Base-by-base conservation (phyloP, 768 basidiomycete genomes). In the Lanmaoa rubissima region DNA sequence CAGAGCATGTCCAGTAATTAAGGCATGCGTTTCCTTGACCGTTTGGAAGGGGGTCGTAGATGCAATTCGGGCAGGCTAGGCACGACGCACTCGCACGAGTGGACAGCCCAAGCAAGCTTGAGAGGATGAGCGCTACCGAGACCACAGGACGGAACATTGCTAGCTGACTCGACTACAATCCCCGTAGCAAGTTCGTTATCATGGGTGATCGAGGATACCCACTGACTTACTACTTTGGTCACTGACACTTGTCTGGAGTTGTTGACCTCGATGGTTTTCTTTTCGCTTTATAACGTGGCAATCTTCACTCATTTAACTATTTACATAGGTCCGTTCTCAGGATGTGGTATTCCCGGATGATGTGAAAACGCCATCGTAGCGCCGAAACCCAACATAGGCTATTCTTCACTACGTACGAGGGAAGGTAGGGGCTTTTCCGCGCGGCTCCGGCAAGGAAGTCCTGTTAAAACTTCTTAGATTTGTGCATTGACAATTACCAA, bases 1-100 rank as follows among this genome's bases (percentile, higher is more conserved):
- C 59, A 2, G 57, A 53, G 26, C 57, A 60, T 4, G 50, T 60
- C 57, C 57, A 59, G 40, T 44, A 58, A 14, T 52, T 47, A 31
- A 59, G 59, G 16, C 57, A 38, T 39, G 51, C 55, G 16, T 58
- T 42, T 9, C 41, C 57, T 16, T 40, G 31, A 32, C n/a, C 14
- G n/a, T 49, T 48, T 6, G 24, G 35, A 14, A 56, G 31, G 14
- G 24, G 35, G 11, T 48, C 55, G 9, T 57, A 49, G 24, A 57
- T 42, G 47, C 39, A 42, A 32, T 51, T 59, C 6, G 41, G 28
- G 34, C 50, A 60, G 7, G 59, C 50, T 7, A 47, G 17, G 24
- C 59, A 60, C n/a, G 3, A 7, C 6, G 57, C 57, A 11, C 24
- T 34, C 26, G 49, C 51, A 28, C 17, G 35, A 14, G 41, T 39